Evolutionary conservation across 495 filamentous ascomycete genomes (phyloP).

Genomic region (Thermochaetoides thermophila): DNA sequence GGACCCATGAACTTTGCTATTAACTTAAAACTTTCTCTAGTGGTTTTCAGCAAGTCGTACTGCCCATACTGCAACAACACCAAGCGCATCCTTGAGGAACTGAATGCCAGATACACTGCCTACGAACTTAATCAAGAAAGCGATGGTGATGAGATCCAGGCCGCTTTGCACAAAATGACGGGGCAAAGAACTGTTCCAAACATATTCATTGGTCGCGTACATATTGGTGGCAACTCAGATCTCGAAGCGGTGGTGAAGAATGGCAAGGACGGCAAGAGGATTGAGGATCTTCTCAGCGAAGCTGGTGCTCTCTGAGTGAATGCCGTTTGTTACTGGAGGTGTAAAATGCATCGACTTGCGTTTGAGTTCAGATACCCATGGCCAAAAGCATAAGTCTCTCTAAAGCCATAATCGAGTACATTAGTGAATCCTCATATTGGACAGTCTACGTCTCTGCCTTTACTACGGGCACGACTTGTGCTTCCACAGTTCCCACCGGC

Average conservation of each 20-base stretch:
- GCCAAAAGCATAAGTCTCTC: too few species aligned
- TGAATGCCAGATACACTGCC: slow-evolving; percentile 55
- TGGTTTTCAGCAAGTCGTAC: slow-evolving; percentile 91
- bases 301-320: slow-evolving; percentile 26
- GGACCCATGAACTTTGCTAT: background rate
- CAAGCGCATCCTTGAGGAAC: slow-evolving; percentile 53
- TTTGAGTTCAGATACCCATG: slow-evolving; percentile 2
- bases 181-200: slow-evolving; percentile 83
- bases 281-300: slow-evolving; percentile 25
- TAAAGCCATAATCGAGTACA: too few species aligned
- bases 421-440: too few species aligned
- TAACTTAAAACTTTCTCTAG: slow-evolving; percentile 23
- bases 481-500: slow-evolving; percentile 71
- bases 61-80: slow-evolving; percentile 87
- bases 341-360: too few species aligned
- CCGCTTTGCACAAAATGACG: slow-evolving; percentile 65
- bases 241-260: slow-evolving; percentile 43
- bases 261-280: slow-evolving; percentile 23
- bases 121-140: slow-evolving; percentile 78
- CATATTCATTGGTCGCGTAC: slow-evolving; percentile 78
- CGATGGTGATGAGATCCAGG: slow-evolving; percentile 72
- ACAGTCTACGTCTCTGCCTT: background rate
- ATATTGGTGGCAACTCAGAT: slow-evolving; percentile 96
- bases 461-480: slow-evolving; percentile 39
- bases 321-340: too few species aligned